A percentile compares a stretch with the other conserved stretches of the same genome.
phyloP scores from a whole-genome alignment of 2,329 filamentous ascomycete genomes.

The Fusarium burgessii region DNA sequence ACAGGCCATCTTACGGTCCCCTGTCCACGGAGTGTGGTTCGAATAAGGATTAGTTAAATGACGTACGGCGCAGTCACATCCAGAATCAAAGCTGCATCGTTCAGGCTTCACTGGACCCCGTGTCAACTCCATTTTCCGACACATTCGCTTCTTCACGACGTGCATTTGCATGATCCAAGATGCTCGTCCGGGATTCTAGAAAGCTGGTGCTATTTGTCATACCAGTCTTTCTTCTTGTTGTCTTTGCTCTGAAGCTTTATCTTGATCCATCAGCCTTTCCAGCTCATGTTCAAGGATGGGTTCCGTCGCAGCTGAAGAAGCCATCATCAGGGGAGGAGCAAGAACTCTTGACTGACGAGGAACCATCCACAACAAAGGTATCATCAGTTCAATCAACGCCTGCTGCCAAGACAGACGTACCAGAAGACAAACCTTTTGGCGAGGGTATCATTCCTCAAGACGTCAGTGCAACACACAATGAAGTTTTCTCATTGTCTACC shows the following conservation, averaged over 20 bases:
- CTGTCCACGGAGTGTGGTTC: conserved; percentile 13
- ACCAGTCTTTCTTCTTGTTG: conserved; percentile 48
- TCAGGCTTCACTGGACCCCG: conserved; percentile 1
- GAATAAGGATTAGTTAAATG: conserved; percentile 20
- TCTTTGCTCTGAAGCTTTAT: conserved; percentile 44
- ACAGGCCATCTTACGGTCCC: background rate
- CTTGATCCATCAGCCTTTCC: conserved; percentile 10
- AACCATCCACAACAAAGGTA: background rate
- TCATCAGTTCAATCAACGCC: background rate
- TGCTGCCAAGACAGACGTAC: background rate
- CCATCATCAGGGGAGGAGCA: background rate
- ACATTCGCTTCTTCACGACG: background rate
- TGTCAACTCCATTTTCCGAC: background rate
- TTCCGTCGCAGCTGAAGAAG: conserved; percentile 17
- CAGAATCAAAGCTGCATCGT: background rate
- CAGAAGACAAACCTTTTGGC: background rate
- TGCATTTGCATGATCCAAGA: conserved; percentile 29
- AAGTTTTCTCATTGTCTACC: conserved; percentile 62
- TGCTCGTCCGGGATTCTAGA: conserved; percentile 51
- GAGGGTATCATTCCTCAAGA: conserved; percentile 8
- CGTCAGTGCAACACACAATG: conserved; percentile 44
- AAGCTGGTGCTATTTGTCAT: conserved; percentile 49
- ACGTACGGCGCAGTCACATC: background rate
- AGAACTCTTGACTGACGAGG: background rate
- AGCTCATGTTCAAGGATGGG: conserved; percentile 10